Conservation (phyloP, 73 alveolate species). For the Effrenium voratum region DNA sequence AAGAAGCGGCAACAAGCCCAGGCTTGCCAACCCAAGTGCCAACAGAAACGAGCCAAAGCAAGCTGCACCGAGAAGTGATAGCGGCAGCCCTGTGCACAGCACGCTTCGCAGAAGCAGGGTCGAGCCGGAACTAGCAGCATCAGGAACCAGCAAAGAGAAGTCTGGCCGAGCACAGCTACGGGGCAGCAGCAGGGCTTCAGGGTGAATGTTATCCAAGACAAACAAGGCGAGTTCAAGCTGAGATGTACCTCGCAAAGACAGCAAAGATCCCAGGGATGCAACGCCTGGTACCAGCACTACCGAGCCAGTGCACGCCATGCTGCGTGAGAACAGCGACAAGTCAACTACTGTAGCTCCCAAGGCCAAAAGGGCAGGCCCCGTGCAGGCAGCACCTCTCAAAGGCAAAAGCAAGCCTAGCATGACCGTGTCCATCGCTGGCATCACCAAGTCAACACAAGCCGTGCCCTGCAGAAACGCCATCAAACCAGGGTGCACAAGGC, state of each 20-base stretch:
- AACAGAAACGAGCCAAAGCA: not conserved
- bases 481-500: not conserved
- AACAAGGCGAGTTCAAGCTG: constrained; percentile 1
- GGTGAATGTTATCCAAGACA: not conserved
- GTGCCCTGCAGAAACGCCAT: constrained; percentile 10
- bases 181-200: not conserved
- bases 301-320: not conserved
- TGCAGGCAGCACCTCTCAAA: not conserved
- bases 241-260: not conserved
- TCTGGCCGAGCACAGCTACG: not conserved
- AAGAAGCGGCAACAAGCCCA: not conserved
- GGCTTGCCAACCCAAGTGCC: not conserved
- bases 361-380: not conserved
- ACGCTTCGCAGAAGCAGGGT: constrained; percentile 5
- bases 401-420: not conserved
- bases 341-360: not conserved
- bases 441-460: not conserved
- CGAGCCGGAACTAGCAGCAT: not conserved
- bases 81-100: not conserved
- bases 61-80: not conserved
- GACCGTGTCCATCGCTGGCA: not conserved
- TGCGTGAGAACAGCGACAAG: not conserved
- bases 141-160: not conserved
- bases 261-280: not conserved
- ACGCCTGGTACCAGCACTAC: not conserved